Percentiles rank a stretch among this genome's conserved stretches.
Conservation (phyloP, 2,329 filamentous ascomycete genomes). For the Calonectria pseudoturangicola region DNA sequence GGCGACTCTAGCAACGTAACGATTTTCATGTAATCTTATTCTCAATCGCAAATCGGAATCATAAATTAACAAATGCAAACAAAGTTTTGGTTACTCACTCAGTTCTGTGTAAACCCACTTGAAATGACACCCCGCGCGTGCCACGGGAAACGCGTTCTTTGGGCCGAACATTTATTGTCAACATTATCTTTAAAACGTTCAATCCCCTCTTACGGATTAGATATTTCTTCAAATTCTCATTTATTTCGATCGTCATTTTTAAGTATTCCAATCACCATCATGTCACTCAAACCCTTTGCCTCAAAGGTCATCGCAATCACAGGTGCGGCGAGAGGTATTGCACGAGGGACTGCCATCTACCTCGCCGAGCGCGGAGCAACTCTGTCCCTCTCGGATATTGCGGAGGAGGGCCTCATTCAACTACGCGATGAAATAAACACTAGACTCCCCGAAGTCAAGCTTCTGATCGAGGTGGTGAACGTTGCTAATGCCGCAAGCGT, state of each 20-base stretch:
- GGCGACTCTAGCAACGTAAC: too few species aligned
- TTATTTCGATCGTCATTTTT: too few species aligned
- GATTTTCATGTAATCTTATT: too few species aligned
- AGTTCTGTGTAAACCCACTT: background rate
- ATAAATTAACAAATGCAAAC: too few species aligned
- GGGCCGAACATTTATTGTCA: too few species aligned
- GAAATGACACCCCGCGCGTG: background rate
- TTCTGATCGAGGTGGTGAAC: constrained; percentile 1
- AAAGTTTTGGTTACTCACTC: background rate
- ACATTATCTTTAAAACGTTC: too few species aligned
- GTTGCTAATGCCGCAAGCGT: background rate
- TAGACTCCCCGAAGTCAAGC: background rate
- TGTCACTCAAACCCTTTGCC: background rate
- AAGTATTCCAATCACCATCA: background rate
- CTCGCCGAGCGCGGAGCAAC: background rate
- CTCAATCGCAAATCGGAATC: too few species aligned
- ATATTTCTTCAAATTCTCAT: too few species aligned
- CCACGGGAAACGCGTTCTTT: constrained; percentile 1
- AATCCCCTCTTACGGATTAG: too few species aligned
- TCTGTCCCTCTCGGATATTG: background rate
- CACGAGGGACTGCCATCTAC: background rate
- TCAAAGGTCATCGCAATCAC: constrained; percentile 7
- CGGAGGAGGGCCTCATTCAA: background rate
- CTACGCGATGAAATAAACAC: background rate
- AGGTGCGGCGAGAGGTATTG: background rate